These are phyloP conservation scores for Epichloe coenophiala DNA, from an alignment of 2,329 filamentous ascomycete genomes.

Conservation along the genomic window DNA sequence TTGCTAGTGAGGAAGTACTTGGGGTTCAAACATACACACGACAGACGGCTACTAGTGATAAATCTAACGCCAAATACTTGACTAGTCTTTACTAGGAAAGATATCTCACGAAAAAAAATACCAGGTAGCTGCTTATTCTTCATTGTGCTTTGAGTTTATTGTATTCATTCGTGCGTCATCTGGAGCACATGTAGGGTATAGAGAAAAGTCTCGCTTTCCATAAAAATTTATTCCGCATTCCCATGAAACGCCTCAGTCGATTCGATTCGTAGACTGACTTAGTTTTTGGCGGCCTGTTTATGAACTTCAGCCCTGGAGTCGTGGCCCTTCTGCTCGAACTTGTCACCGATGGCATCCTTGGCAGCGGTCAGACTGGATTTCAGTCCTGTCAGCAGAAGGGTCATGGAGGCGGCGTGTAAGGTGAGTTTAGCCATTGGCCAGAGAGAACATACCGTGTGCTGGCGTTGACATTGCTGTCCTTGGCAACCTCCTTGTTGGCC, in stretches of 20 bases:
- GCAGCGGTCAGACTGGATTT: slow-evolving; percentile 27
- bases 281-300: slow-evolving; percentile 24
- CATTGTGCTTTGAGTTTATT: background rate
- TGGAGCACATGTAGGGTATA: background rate
- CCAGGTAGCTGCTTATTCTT: too few species aligned
- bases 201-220: background rate
- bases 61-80: too few species aligned
- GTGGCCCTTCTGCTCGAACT: slow-evolving; percentile 28
- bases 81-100: too few species aligned
- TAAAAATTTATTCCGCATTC: background rate
- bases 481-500: slow-evolving; percentile 56
- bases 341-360: slow-evolving; percentile 36
- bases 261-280: slow-evolving; percentile 4
- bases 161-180: background rate
- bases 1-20: too few species aligned
- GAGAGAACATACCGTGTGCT: slow-evolving; percentile 35
- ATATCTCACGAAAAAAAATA: too few species aligned
- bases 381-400: background rate
- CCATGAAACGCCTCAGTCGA: background rate
- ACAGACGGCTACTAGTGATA: too few species aligned
- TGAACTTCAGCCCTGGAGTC: slow-evolving; percentile 28
- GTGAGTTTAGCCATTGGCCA: background rate
- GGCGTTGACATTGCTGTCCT: slow-evolving; percentile 41
- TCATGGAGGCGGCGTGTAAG: background rate
- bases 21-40: too few species aligned